Conservation (phyloP, 2,329 filamentous ascomycete species). For the Fusarium sororula region DNA sequence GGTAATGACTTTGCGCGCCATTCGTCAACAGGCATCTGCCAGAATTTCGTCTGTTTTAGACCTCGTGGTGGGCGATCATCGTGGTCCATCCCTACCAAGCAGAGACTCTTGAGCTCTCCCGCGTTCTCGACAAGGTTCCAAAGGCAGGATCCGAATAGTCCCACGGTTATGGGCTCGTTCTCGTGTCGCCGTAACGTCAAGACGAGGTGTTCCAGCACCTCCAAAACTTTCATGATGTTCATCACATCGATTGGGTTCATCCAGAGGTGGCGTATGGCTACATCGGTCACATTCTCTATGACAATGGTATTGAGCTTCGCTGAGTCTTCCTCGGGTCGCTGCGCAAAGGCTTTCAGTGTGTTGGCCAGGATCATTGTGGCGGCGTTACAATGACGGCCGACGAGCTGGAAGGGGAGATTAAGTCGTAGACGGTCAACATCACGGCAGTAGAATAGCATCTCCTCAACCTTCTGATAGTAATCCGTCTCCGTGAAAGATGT, state of each 20-base stretch:
- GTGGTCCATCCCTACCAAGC: slow-evolving; percentile 57
- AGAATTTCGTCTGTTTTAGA: slow-evolving; percentile 51
- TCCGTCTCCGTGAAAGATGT: slow-evolving; percentile 60
- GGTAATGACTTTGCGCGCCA: slow-evolving; percentile 54
- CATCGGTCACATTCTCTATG: slow-evolving; percentile 60
- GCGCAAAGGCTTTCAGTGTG: slow-evolving; percentile 58
- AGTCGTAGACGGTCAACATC: slow-evolving; percentile 58
- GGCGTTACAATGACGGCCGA: slow-evolving; percentile 55
- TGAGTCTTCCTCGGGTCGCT: slow-evolving; percentile 56
- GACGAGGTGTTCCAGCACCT: slow-evolving; percentile 55
- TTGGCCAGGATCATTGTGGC: slow-evolving; percentile 63
- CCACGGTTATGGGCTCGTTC: slow-evolving; percentile 45
- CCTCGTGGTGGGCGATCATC: slow-evolving; percentile 50
- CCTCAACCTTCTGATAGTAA: slow-evolving; percentile 53
- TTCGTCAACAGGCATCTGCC: slow-evolving; percentile 49
- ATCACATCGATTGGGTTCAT: slow-evolving; percentile 60
- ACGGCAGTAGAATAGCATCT: slow-evolving; percentile 56
- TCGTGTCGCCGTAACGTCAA: slow-evolving; percentile 58
- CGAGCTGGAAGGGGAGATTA: slow-evolving; percentile 61
- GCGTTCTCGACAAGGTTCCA: slow-evolving; percentile 62
- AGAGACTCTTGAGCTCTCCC: slow-evolving; percentile 55
- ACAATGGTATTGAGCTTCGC: slow-evolving; percentile 56
- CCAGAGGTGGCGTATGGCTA: slow-evolving; percentile 58
- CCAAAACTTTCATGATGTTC: slow-evolving; percentile 57
- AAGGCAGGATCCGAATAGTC: slow-evolving; percentile 55